Base-by-base conservation (phyloP, 768 basidiomycete genomes). In the Cubamyces sp. region DNA sequence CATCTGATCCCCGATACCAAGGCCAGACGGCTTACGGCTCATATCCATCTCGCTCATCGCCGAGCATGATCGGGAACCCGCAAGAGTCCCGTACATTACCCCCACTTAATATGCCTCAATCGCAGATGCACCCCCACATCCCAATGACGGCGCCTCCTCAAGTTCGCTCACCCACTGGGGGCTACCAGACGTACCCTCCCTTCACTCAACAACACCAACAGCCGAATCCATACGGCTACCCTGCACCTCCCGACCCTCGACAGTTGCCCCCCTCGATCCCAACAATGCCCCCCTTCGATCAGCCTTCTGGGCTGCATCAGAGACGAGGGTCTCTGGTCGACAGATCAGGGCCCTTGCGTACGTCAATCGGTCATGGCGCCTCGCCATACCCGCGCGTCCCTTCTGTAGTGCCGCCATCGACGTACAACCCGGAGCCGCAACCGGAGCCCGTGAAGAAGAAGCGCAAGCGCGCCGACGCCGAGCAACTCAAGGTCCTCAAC, bases 381-480 rank as follows among this genome's bases (percentile, higher is more conserved):
- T 77, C 81, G n/a, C 80, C 82, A 25, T 88, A 85, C 64, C 77
- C 86, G 23, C 84, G 81, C 61, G 73, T 71, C 23, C 64, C 73
- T 21, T 68, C 73, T 23, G 45, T 61, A 25, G 51, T 62, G 39
- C 49, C 67, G 19, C 54, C 62, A 12, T 48, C 70, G 14, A 39
- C 67, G 23, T 67, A 67, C 54, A 62, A 67, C 5, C 65, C 61
- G 2, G 68, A 69, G 15, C 57, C 71, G 14, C 63, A 64, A 7
- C 74, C 80, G 40, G 71, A 78, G 37, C 78, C 83, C 43, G 86
- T 92, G 67, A 94, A 93, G 80, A 92, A 92, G 80, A 93, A 93
- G 76, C 84, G 91, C 74, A 91, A 91, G 79, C 86, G 91, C 60
- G 92, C 91, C 6, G 90, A 92, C 67, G 87, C 90, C 15, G 81